Evolutionary conservation across 768 basidiomycete species (phyloP).

Genomic region (Boletus rufocinnamomeus): DNA sequence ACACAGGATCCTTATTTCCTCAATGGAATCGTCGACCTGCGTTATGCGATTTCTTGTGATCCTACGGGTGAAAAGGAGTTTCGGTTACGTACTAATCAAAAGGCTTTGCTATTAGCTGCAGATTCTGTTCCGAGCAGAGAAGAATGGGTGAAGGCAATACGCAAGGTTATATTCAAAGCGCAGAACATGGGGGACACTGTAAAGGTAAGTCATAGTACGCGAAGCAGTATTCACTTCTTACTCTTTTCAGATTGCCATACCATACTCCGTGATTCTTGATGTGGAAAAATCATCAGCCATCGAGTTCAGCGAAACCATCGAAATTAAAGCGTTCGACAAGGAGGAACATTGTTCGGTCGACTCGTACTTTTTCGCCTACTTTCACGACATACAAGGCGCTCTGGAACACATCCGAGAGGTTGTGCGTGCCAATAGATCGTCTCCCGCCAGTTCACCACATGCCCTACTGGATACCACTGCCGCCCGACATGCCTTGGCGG

Average conservation of each 20-base stretch:
- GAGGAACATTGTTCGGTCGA: slow-evolving; percentile 74
- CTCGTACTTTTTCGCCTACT: slow-evolving; percentile 95
- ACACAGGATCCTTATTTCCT: slow-evolving; percentile 95
- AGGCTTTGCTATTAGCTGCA: slow-evolving; percentile 66
- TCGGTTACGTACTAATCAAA: slow-evolving; percentile 81
- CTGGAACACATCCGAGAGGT: slow-evolving; percentile 80
- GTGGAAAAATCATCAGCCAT: slow-evolving; percentile 86
- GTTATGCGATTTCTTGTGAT: slow-evolving; percentile 91
- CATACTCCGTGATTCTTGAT: slow-evolving; percentile 85
- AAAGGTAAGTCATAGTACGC: slow-evolving; percentile 54
- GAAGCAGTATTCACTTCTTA: slow-evolving; percentile 6
- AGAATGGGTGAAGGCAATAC: slow-evolving; percentile 95
- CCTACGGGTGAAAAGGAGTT: slow-evolving; percentile 75
- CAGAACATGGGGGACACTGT: slow-evolving; percentile 97
- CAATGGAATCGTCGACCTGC: slow-evolving; percentile 92
- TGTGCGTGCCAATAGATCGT: slow-evolving; percentile 57
- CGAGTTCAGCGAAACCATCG: slow-evolving; percentile 96
- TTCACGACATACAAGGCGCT: slow-evolving; percentile 75
- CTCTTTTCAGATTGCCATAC: slow-evolving; percentile 77
- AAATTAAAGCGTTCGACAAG: slow-evolving; percentile 88
- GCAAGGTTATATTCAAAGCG: slow-evolving; percentile 92
- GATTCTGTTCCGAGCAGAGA: slow-evolving; percentile 83
- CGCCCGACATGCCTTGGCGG: slow-evolving; percentile 33
- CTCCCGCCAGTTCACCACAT: slow-evolving; percentile 23
- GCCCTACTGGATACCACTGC: slow-evolving; percentile 62